Evolutionary conservation across 2,329 filamentous ascomycete species (phyloP).

Genomic region (Neonectria coccinea): DNA sequence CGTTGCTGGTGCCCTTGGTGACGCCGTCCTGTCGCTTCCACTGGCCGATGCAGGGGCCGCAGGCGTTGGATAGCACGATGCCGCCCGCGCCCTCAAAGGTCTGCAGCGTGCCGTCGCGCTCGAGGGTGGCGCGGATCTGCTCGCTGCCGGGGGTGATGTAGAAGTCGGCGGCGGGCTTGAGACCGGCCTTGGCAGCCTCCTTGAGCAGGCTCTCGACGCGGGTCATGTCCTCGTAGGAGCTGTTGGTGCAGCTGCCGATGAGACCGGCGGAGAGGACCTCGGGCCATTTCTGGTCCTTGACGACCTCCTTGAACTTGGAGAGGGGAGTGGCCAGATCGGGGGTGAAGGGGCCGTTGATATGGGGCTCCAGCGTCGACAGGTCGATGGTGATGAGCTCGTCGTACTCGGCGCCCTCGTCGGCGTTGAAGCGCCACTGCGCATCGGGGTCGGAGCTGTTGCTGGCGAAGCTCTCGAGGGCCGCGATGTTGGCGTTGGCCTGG

Average conservation of each 20-base stretch:
- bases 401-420: conserved; percentile 89
- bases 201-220: conserved; percentile 84
- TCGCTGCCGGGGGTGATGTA: conserved; percentile 96
- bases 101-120: conserved; percentile 88
- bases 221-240: conserved; percentile 87
- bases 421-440: conserved; percentile 74
- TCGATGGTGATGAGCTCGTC: conserved; percentile 97
- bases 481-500: conserved; percentile 75
- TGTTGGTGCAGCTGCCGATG: conserved; percentile 99
- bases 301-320: conserved; percentile 95
- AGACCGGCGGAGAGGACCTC: conserved; percentile 96
- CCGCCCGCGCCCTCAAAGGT: conserved; percentile 98
- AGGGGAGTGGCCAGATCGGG: conserved; percentile 98
- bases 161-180: conserved; percentile 95
- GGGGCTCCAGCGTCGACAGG: conserved; percentile 92
- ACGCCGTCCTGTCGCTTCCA: conserved; percentile 94
- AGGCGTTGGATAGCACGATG: conserved; percentile 94
- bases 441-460: conserved; percentile 56
- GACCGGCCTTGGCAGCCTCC: conserved; percentile 89
- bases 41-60: conserved; percentile 92
- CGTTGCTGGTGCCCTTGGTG: conserved; percentile 86
- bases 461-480: conserved; percentile 68
- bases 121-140: conserved; percentile 95
- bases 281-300: conserved; percentile 95
- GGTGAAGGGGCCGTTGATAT: conserved; percentile 99